Base-by-base conservation (phyloP, 2,329 filamentous ascomycete genomes). In the Arthrobotrys sinensis region DNA sequence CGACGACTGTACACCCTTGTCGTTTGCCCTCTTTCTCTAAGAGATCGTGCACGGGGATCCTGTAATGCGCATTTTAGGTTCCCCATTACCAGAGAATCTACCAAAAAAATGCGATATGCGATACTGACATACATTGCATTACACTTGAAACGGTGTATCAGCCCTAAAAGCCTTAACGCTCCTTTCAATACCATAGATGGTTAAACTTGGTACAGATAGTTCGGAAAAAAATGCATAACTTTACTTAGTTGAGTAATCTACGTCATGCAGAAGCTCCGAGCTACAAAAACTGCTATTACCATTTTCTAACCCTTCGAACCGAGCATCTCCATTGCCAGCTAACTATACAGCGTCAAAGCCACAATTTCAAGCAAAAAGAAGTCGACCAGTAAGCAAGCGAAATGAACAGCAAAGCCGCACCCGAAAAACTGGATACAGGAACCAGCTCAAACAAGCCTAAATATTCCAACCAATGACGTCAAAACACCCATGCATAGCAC, bases 221-320 rank as follows among this genome's bases (percentile, higher is more conserved):
- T n/a, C n/a, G n/a, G n/a, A n/a, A 63, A 43, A 64, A 50, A 36
- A n/a, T n/a, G 24, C 52, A 50, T 50, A 16, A 28, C 28, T 53
- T 65, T 43, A 36, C 57, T 36, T 4, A 21, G 69, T 73, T 73
- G 21, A 73, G 69, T 73, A 73, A 73, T 73, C 69, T 21, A 62
- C 53, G 52, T 50, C 52, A 69, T 69, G 52, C 66, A 60, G 34
- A 46, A 50, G 60, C 43, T 55, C 19, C 19, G 16, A 40, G 46
- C 43, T 55, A 43, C 46, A 14, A 45, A 40, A 67, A 43, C 24
- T 28, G 21, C 16, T 55, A 28, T 46, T 55, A 36, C 65, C 16
- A 16, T 62, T 70, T 70, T 63, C 55, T 43, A 63, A 62, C 43
- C 21, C 16, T 55, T 43, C 32, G 55, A 71, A 40, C 68, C 57